Percentiles rank a stretch among this genome's conserved stretches.
phyloP scores from a whole-genome alignment of 1,139 yeast species.

The Hyphopichia khmerensis region DNA sequence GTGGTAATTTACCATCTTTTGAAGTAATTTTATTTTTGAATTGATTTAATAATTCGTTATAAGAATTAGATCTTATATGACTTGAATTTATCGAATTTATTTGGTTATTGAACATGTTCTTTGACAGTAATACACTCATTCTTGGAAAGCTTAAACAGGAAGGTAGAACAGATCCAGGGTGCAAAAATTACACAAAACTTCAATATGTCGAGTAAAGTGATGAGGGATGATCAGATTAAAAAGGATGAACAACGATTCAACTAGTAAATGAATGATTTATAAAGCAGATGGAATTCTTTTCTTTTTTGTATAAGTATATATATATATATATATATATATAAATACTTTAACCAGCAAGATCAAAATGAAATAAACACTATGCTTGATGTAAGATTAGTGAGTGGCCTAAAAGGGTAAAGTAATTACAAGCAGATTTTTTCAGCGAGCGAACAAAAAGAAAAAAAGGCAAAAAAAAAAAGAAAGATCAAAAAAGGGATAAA shows the following conservation, averaged over 20 bases:
- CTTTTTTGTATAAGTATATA: too few relatives aligned
- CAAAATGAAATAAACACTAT: too few relatives aligned
- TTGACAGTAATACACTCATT: conserved; percentile 23
- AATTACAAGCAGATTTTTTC: not conserved
- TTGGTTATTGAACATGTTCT: conserved; percentile 31
- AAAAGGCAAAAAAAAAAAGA: not conserved
- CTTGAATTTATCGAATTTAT: conserved; percentile 27
- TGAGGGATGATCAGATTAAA: too few relatives aligned
- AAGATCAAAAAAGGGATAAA: not conserved
- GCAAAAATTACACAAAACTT: not conserved
- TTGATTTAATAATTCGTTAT: conserved; percentile 29
- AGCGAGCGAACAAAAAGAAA: not conserved
- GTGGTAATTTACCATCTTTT: conserved; percentile 3
- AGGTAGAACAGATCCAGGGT: not conserved
- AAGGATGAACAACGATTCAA: too few relatives aligned
- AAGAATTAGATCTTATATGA: conserved; percentile 35
- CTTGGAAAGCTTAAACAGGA: not conserved
- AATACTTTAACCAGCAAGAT: too few relatives aligned
- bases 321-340: too few relatives aligned
- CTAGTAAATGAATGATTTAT: too few relatives aligned
- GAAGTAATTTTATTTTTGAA: conserved; percentile 19
- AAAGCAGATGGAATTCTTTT: too few relatives aligned
- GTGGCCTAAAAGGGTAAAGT: not conserved
- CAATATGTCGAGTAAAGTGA: too few relatives aligned
- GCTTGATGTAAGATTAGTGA: not conserved